Conservation (phyloP, 768 basidiomycete species). For the Mycena polygramma region DNA sequence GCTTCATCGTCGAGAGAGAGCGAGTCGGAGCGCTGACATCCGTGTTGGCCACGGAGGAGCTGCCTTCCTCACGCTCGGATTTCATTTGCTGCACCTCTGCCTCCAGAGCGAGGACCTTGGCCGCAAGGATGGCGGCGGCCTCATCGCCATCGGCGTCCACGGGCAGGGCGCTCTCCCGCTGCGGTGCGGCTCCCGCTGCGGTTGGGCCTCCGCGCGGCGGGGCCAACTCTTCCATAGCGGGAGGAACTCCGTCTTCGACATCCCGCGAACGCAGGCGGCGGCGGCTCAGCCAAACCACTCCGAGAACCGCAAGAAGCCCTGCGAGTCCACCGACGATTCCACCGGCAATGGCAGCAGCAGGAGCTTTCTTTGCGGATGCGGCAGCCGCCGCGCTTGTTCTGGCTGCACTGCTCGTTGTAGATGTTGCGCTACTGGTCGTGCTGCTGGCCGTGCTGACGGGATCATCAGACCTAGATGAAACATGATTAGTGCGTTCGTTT, state of each 20-base stretch:
- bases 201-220: not conserved
- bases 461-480: not conserved
- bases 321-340: no score
- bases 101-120: not conserved
- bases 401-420: not conserved
- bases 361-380: no score
- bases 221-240: no score
- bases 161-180: no score
- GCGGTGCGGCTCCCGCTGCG: not conserved
- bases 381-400: not conserved
- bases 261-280: no score
- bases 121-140: not conserved
- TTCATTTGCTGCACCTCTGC: slow-evolving; percentile 2
- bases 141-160: not conserved
- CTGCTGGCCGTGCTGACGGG: not conserved
- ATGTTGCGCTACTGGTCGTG: not conserved
- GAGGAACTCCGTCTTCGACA: no score
- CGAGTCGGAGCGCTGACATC: not conserved
- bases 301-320: no score
- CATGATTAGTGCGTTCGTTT: no score
- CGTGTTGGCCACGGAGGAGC: not conserved
- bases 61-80: not conserved
- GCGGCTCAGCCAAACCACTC: no score
- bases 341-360: no score
- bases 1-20: slow-evolving; percentile 19